Conservation (phyloP, 2,329 filamentous ascomycete genomes). For the Verticillium albo-atrum region DNA sequence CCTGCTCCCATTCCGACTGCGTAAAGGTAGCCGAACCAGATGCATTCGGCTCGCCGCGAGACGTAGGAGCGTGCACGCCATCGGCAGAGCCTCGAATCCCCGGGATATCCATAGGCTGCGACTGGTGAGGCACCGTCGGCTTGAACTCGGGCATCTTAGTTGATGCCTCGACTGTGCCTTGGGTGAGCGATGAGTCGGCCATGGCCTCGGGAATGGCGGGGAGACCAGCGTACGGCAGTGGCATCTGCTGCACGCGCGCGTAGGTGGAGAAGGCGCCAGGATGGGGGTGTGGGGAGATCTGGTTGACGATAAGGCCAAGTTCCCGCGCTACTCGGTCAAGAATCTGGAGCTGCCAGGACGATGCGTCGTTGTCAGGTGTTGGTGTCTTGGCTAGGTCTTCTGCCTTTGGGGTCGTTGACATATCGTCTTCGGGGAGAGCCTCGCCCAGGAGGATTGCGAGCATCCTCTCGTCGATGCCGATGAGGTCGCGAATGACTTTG, state of each 20-base stretch:
- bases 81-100: conserved; percentile 18
- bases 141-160: conserved; percentile 40
- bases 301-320: conserved; percentile 76
- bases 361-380: conserved; percentile 28
- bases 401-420: conserved; percentile 43
- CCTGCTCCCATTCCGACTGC: conserved; percentile 88
- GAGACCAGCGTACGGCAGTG: conserved; percentile 75
- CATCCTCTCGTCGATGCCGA: conserved; percentile 83
- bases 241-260: conserved; percentile 56
- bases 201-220: conserved; percentile 56
- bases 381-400: conserved; percentile 16
- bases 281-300: conserved; percentile 67
- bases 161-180: conserved; percentile 46
- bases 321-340: conserved; percentile 83
- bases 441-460: conserved; percentile 87
- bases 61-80: conserved; percentile 1
- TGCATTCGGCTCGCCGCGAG: conserved; percentile 4
- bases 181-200: conserved; percentile 19
- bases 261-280: conserved; percentile 89
- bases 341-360: conserved; percentile 70
- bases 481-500: conserved; percentile 80
- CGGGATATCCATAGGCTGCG: conserved; percentile 31
- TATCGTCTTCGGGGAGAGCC: conserved; percentile 52
- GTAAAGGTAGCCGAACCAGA: conserved; percentile 34
- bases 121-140: conserved; percentile 37